Base-by-base conservation (phyloP, 345 rosid genomes). In the Salix exigua region DNA sequence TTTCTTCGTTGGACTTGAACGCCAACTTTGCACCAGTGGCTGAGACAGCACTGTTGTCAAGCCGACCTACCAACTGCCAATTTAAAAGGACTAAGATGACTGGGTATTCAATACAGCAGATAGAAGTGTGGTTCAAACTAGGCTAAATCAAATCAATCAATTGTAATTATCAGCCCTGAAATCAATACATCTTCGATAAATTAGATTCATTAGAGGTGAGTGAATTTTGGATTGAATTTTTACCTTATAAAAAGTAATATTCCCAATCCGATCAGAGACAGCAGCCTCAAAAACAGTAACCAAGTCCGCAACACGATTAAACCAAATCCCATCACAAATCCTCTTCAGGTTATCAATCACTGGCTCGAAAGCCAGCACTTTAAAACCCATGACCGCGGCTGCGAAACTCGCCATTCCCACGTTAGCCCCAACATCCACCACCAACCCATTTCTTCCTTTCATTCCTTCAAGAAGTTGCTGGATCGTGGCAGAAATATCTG, bases 391-490 rank as follows among this genome's bases (percentile, higher is more conserved):
- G 10, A 89, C 97, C 0, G 99, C 89, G 0, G 99, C 97, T 1
- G 98, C 96, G 40, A 96, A 93, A 80, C 93, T 92, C 18, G 98
- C 98, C 98, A 96, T 93, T 4, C 99, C 99, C 8, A 96, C 97
- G 82, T 96, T 96, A 60, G 99, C 98, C 5, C 99, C 99, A 4
- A 96, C 98, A 84, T 96, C 99, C 61, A 96, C 86, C 23, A 96
- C 88, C 60, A 88, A 51, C 65, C 96, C 97, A 66, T 86, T 76
- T 75, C 80, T 82, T 51, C 86, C 87, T n/a, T 80, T 86, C 82
- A 82, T 73, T 46, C 62, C 81, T 82, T 89, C 96, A 70, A 96
- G 69, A 14, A 93, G 70, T 68, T 84, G 90, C 82, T 96, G 99
- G 69, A 96, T 83, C 21, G 98, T 93, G 2, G 82, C 89, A 6